Base-by-base conservation (phyloP, 495 filamentous ascomycete genomes). In the Bathelium albidoporum region DNA sequence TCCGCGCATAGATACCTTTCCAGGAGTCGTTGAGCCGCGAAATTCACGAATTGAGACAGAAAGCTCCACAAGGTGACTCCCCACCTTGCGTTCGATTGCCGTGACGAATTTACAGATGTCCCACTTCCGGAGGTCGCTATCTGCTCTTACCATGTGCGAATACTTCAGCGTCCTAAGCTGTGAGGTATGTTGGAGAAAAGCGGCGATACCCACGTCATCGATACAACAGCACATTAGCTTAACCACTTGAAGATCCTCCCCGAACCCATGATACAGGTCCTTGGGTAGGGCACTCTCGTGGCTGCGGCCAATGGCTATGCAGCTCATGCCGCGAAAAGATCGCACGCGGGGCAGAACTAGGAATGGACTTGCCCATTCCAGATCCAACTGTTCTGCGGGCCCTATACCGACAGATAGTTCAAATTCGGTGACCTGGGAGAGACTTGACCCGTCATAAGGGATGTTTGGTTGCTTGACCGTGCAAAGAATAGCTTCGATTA, bases 71-170 rank as follows among this genome's bases (percentile, higher is more conserved):
- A 77, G 72, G 60, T 74, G 69, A 52, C 66, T 69, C 66, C 74
- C 73, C 43, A 67, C 72, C 60, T 70, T 66, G 62, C 63, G 69
- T 64, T 66, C 71, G 26, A 77, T 61, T 65, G 71, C 73, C 32
- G 59, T 69, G 53, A 74, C 52, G 65, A 76, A 75, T 29, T 69
- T 69, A 67, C 74, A 75, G 43, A 75, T 70, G 64, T 73, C 65
- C 74, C 74, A 76, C 62, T 69, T 66, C 59, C 68, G 71, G 61
- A 43, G 32, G 61, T 32, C 53, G 62, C 20, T 53, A 52, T 64
- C 66, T 55, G 62, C 52, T 62, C 70, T 66, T 32, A 66, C 67
- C 7, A 52, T 44, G 65, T 75, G 72, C 60, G 39, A 71, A 62
- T 74, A 76, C 61, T 44, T 70, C 24, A 76, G 64, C 59, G 68